phyloP scores from a whole-genome alignment of 352 stramenopile species.

The Globisporangium uncinulatum region DNA sequence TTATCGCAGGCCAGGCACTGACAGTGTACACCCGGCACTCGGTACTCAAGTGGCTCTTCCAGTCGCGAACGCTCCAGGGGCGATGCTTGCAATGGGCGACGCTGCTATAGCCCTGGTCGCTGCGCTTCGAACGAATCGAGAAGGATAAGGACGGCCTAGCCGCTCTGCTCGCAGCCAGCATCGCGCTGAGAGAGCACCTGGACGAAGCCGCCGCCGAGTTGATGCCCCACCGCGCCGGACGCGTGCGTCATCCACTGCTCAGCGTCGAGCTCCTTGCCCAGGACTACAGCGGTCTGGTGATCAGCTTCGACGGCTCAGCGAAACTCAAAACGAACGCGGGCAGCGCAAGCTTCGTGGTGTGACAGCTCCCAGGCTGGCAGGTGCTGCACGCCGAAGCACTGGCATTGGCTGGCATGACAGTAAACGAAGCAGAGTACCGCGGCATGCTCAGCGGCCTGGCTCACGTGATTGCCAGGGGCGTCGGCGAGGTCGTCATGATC shows the following conservation, averaged over 20 bases:
- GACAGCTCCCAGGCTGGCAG: background rate
- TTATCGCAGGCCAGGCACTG: background rate
- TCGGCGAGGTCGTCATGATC: background rate
- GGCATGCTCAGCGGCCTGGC: background rate
- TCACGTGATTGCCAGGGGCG: background rate
- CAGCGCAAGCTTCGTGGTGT: background rate
- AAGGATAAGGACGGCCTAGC: conserved; percentile 8
- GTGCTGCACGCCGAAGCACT: background rate
- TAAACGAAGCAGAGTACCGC: background rate
- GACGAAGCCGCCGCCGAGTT: conserved; percentile 6
- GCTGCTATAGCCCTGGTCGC: conserved; percentile 10
- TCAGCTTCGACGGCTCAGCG: background rate
- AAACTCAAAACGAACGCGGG: background rate
- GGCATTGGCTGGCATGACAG: background rate
- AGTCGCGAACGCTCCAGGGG: conserved; percentile 12
- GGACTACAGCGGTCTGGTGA: background rate
- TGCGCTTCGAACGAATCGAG: background rate
- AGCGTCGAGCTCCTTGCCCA: background rate
- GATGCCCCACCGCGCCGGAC: background rate
- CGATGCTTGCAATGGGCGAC: conserved; percentile 11
- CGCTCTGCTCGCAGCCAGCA: conserved; percentile 3
- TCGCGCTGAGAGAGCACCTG: conserved; percentile 8
- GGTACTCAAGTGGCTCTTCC: conserved; percentile 11
- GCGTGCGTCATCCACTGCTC: background rate
- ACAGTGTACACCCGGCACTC: conserved; percentile 10